Base-by-base conservation (phyloP, 345 rosid genomes). In the Draba incana region DNA sequence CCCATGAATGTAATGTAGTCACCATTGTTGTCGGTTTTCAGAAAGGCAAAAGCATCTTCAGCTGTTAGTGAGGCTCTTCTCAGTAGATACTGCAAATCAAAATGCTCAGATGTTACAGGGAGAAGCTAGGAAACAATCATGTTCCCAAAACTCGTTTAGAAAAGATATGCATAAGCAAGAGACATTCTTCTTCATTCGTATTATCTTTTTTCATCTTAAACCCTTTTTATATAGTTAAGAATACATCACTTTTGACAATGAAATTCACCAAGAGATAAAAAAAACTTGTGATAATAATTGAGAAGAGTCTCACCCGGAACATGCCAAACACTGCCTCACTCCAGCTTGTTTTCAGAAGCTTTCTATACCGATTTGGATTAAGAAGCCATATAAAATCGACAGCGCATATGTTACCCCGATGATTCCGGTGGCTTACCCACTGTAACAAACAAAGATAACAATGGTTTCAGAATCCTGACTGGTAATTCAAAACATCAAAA, bases 361-460 rank as follows among this genome's bases (percentile, higher is more conserved):
- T 86, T 37, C 86, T 77, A 57, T 86, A 83, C 64, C 81, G 79
- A 38, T 86, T 88, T 62, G 98, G 98, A 80, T 92, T 92, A 20
- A 92, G 82, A 75, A 94, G 99, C 99, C 96, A 94, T 75, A 94
- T 94, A 67, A 94, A 94, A 64, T 94, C 99, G 20, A 94, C 99
- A 11, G 96, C 99, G 52, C 99, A 94, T 71, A 88, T 83, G 77
- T 94, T 89, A 31, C 97, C 99, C 39, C 97, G 85, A 64, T 91
- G 97, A 75, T 94, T 94, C 62, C 80, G 84, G 79, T 94, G 99
- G 80, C 99, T 94, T 57, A 94, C 87, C 99, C 99, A 94, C 99
- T 94, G 82, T 35, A 9, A 68, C 10, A 33, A 45, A 51, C 46
- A 62, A 35, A 62, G 48, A 38, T 6, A 68, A 50, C 20, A 73